A percentile compares a stretch with the other conserved stretches of the same genome.
These are phyloP conservation scores for Colletotrichum lindemuthianum DNA, from an alignment of 2,329 filamentous ascomycete species.

Conservation along the genomic window DNA sequence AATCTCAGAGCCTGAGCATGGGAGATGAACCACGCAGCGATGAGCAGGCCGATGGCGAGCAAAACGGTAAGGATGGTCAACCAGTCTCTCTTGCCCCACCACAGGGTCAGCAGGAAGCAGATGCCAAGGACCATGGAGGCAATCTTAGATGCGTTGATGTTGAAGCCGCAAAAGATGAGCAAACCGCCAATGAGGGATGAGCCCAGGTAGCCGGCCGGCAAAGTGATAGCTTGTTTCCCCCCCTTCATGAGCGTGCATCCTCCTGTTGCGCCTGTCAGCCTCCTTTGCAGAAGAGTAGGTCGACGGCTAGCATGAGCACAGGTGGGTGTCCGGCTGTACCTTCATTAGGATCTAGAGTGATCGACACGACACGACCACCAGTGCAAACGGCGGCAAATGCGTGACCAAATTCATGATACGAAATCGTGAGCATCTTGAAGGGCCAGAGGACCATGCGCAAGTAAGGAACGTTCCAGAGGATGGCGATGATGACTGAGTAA, in stretches of 20 bases:
- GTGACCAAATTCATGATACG: conserved; percentile 84
- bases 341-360: conserved; percentile 80
- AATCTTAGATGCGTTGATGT: conserved; percentile 84
- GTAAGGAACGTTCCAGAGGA: conserved; percentile 84
- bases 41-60: conserved; percentile 74
- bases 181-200: conserved; percentile 81
- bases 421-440: conserved; percentile 88
- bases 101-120: conserved; percentile 81
- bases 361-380: conserved; percentile 78
- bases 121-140: conserved; percentile 77
- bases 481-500: conserved; percentile 76
- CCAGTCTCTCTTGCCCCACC: conserved; percentile 85
- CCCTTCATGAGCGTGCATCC: conserved; percentile 83
- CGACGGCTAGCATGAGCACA: too few species aligned
- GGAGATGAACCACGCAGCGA: conserved; percentile 83
- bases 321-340: conserved; percentile 42
- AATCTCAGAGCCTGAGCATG: conserved; percentile 80
- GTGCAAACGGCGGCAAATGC: conserved; percentile 78
- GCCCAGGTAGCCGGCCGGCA: conserved; percentile 82
- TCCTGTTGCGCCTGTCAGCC: neutral
- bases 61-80: conserved; percentile 78
- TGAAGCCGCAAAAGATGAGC: conserved; percentile 82
- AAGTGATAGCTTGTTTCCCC: conserved; percentile 74
- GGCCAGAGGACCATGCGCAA: conserved; percentile 81
- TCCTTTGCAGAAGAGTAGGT: neutral